Percentiles rank a stretch among this genome's conserved stretches.
Evolutionary conservation across 2,329 filamentous ascomycete genomes (phyloP).

Genomic region (Cladosporium sp.): DNA sequence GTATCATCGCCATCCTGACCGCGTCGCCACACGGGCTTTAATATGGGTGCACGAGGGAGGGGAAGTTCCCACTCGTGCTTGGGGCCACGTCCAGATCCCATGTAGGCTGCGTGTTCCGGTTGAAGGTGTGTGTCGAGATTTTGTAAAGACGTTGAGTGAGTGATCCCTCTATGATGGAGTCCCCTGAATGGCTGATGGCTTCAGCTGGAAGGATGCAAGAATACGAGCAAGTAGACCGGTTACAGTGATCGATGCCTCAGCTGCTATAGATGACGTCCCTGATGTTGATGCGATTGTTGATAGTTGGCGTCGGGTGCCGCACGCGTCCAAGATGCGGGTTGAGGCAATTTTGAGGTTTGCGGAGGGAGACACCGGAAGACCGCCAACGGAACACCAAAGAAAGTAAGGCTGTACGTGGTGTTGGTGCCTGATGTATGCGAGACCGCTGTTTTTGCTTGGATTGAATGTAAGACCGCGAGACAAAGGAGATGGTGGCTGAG

Average conservation of each 20-base stretch:
- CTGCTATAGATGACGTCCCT: neutral
- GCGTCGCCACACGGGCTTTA: slow-evolving; percentile 3
- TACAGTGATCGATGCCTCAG: neutral
- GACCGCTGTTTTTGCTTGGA: neutral
- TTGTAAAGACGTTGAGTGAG: neutral
- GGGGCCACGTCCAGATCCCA: neutral
- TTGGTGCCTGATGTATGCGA: slow-evolving; percentile 7
- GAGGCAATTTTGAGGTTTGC: slow-evolving; percentile 1
- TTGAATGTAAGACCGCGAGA: slow-evolving; percentile 7
- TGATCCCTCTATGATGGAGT: neutral
- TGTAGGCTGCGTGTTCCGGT: neutral
- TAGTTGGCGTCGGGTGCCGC: neutral
- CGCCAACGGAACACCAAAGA: neutral
- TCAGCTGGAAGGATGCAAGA: slow-evolving; percentile 1
- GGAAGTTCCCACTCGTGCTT: neutral
- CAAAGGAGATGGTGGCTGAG: slow-evolving; percentile 17
- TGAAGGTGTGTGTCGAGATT: neutral
- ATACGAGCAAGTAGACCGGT: neutral
- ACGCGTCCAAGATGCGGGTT: slow-evolving; percentile 7
- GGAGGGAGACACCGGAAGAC: slow-evolving; percentile 1
- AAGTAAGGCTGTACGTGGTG: slow-evolving; percentile 1
- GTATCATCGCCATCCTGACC: slow-evolving; percentile 15
- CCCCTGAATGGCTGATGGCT: neutral
- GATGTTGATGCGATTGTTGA: neutral
- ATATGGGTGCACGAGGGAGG: neutral